A percentile compares a stretch with the other conserved stretches of the same genome.
phyloP scores from a whole-genome alignment of 352 stramenopile genomes.

The Aphanomyces stellatus region DNA sequence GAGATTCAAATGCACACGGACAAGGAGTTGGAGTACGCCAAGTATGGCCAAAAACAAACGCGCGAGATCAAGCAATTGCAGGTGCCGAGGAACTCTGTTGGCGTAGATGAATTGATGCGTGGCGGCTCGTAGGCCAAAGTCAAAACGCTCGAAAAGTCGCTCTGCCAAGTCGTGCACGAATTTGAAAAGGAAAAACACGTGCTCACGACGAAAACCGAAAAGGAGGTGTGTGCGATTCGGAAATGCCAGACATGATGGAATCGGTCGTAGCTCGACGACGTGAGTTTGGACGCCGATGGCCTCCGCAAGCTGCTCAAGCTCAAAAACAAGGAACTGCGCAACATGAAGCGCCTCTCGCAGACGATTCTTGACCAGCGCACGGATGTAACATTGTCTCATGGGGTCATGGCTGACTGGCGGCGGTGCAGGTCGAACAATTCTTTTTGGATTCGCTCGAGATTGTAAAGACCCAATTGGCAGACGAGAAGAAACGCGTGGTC shows the following conservation, averaged over 20 bases:
- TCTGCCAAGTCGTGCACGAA: conserved; percentile 52
- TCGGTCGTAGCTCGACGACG: conserved; percentile 59
- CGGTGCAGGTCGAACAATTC: conserved; percentile 66
- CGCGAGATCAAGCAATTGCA: conserved; percentile 68
- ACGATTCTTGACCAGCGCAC: conserved; percentile 88
- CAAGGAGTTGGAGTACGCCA: conserved; percentile 85
- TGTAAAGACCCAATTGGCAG: conserved; percentile 70
- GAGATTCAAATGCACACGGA: conserved; percentile 72
- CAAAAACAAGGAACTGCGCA: conserved; percentile 91
- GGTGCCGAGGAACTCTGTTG: not conserved
- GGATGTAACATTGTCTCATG: conserved; percentile 50
- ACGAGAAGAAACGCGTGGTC: conserved; percentile 30
- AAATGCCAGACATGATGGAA: too few relatives aligned
- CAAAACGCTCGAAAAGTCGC: conserved; percentile 64
- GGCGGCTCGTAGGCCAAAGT: conserved; percentile 32
- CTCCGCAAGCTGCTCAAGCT: conserved; percentile 78
- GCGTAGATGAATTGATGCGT: conserved; percentile 18
- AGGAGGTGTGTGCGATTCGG: conserved; percentile 25
- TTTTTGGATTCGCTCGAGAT: conserved; percentile 88
- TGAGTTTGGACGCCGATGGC: conserved; percentile 77
- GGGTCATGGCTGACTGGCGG: not conserved
- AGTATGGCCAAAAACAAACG: conserved; percentile 61
- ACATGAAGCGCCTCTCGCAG: conserved; percentile 81
- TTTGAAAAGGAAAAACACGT: conserved; percentile 60
- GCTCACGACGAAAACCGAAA: conserved; percentile 35